Percentiles rank a stretch among this genome's conserved stretches.
Conservation (phyloP, 768 basidiomycete genomes). For the Auricularia sp. region DNA sequence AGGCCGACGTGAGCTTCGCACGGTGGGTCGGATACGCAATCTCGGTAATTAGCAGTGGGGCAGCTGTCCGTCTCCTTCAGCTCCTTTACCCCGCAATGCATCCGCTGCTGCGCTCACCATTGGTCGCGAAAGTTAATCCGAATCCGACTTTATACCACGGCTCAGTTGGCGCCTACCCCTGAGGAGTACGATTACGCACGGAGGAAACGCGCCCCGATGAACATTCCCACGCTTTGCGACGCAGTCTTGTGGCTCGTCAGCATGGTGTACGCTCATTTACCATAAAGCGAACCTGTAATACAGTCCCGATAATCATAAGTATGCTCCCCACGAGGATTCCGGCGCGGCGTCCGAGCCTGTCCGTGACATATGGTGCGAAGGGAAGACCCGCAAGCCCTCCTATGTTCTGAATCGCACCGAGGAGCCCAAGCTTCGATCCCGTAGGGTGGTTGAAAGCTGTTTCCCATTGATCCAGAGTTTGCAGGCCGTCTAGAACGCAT, state of each 20-base stretch:
- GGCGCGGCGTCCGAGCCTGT: conserved; percentile 56
- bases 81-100: no score
- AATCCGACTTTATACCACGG: conserved; percentile 38
- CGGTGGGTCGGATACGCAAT: conserved; percentile 69
- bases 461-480: conserved; percentile 55
- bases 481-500: conserved; percentile 41
- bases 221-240: conserved; percentile 35
- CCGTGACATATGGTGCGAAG: conserved; percentile 60
- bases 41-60: conserved; percentile 54
- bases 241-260: not conserved
- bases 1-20: conserved; percentile 63
- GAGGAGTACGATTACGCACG: conserved; percentile 8
- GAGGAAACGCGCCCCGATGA: conserved; percentile 49
- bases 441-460: conserved; percentile 48
- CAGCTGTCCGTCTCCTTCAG: conserved; percentile 23
- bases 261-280: no score
- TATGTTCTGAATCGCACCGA: conserved; percentile 61
- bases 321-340: conserved; percentile 56
- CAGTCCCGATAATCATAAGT: conserved; percentile 56
- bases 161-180: not conserved
- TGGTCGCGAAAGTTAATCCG: conserved; percentile 50
- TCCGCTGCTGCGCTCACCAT: conserved; percentile 16
- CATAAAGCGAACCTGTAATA: conserved; percentile 32
- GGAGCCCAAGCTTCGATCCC: conserved; percentile 50
- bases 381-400: conserved; percentile 49